Evolutionary conservation across 1,284 basidiomycete species (phyloP).

Genomic region (Malassezia slooffiae): DNA sequence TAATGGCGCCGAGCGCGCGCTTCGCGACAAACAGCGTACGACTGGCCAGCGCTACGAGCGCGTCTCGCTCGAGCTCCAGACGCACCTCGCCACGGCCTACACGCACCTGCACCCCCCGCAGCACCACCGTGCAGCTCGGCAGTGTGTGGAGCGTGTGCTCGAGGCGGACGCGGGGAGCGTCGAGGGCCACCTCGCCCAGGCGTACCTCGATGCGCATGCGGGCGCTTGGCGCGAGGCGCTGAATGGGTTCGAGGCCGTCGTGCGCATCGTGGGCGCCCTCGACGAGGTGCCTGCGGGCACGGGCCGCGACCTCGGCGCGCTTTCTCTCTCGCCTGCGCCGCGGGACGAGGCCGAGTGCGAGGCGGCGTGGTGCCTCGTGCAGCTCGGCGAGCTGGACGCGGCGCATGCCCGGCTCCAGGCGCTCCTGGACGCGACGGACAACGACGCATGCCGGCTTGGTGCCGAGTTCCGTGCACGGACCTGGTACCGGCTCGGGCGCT

Average conservation of each 20-base stretch:
- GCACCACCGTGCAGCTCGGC: constrained; percentile 67
- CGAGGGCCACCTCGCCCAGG: constrained; percentile 49
- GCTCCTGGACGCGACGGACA: constrained; percentile 56
- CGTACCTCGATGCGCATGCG: constrained; percentile 61
- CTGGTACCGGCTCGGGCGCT: constrained; percentile 71
- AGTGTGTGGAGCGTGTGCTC: constrained; percentile 64
- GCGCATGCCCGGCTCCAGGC: constrained; percentile 56
- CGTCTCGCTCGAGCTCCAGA: constrained; percentile 59
- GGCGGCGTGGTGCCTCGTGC: constrained; percentile 70
- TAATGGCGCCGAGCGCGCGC: constrained; percentile 15
- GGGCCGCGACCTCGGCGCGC: constrained; percentile 39
- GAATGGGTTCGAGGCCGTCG: constrained; percentile 54
- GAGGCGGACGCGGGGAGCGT: constrained; percentile 15
- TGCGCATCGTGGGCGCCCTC: constrained; percentile 16
- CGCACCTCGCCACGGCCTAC: constrained; percentile 60
- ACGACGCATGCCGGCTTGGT: constrained; percentile 49
- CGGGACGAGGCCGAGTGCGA: constrained; percentile 69
- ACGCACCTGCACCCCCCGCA: constrained; percentile 81
- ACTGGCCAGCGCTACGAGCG: constrained; percentile 64
- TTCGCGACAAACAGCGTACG: constrained; percentile 31
- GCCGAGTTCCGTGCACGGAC: constrained; percentile 56
- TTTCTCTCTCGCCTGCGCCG: constrained; percentile 48
- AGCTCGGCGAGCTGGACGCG: constrained; percentile 52
- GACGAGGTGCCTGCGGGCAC: constrained; percentile 11
- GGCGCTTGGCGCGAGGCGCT: constrained; percentile 66